These are phyloP conservation scores for Cavenderia fasciculata DNA, from an alignment of 78 protist species.

Conservation along the genomic window DNA sequence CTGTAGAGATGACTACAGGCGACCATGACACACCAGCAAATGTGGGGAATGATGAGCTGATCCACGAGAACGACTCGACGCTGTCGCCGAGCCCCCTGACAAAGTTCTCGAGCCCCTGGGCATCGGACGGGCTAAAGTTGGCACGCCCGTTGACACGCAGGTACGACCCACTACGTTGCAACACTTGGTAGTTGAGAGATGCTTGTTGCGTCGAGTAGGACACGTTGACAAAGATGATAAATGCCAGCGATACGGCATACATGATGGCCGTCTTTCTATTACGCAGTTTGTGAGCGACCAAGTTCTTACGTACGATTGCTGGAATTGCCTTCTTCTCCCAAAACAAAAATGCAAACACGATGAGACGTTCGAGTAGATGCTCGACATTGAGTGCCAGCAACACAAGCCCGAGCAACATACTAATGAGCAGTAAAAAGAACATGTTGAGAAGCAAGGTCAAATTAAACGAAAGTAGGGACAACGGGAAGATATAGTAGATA, in stretches of 20 bases:
- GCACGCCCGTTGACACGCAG: background rate
- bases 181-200: constrained; percentile 62
- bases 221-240: constrained; percentile 92
- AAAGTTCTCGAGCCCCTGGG: background rate
- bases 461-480: constrained; percentile 86
- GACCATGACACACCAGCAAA: background rate
- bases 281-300: constrained; percentile 93
- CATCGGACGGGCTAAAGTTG: background rate
- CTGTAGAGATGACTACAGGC: constrained; percentile 29
- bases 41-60: background rate
- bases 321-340: constrained; percentile 85
- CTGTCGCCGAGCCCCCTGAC: background rate
- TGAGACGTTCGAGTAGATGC: constrained; percentile 70
- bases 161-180: constrained; percentile 34
- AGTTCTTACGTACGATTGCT: constrained; percentile 87
- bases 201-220: constrained; percentile 66
- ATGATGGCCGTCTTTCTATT: constrained; percentile 95
- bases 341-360: constrained; percentile 79
- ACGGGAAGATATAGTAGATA: constrained; percentile 92
- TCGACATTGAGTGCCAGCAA: constrained; percentile 84
- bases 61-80: background rate
- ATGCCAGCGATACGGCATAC: constrained; percentile 90
- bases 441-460: constrained; percentile 87
- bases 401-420: constrained; percentile 89
- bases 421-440: constrained; percentile 90